Evolutionary conservation across 352 stramenopile genomes (phyloP).

Genomic region (Pythium dissimile): DNA sequence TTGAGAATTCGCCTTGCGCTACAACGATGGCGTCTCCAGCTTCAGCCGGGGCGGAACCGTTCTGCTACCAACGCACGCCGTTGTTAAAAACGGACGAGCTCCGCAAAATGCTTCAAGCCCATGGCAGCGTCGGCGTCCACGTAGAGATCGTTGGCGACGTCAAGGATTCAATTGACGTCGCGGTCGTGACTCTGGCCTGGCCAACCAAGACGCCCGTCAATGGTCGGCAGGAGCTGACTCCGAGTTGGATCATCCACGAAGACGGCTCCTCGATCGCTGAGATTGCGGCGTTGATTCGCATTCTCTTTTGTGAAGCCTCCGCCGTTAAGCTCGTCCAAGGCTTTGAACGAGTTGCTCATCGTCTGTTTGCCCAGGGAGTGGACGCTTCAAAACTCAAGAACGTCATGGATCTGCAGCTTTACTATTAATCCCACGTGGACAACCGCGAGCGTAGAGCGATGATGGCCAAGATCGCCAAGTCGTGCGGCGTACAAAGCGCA

Average conservation of each 20-base stretch:
- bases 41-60: not conserved
- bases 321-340: not conserved
- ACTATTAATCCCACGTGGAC: not conserved
- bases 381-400: not conserved
- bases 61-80: not conserved
- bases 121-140: too few relatives aligned
- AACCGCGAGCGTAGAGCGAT: not conserved
- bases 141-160: not conserved
- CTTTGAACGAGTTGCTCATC: not conserved
- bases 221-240: not conserved
- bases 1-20: too few relatives aligned
- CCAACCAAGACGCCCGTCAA: not conserved
- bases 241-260: not conserved
- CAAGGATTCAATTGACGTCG: not conserved
- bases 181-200: not conserved
- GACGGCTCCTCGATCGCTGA: not conserved
- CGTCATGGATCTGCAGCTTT: not conserved
- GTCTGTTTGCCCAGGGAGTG: not conserved
- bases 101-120: not conserved
- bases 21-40: too few relatives aligned
- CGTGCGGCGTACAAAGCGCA: not conserved
- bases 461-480: not conserved
- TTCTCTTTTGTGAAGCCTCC: not conserved
- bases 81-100: not conserved
- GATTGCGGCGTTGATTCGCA: not conserved